Evolutionary conservation across 768 basidiomycete genomes (phyloP), one percentile per base, ranked within the genome.

Genomic region (Suillus hirtellus): DNA sequence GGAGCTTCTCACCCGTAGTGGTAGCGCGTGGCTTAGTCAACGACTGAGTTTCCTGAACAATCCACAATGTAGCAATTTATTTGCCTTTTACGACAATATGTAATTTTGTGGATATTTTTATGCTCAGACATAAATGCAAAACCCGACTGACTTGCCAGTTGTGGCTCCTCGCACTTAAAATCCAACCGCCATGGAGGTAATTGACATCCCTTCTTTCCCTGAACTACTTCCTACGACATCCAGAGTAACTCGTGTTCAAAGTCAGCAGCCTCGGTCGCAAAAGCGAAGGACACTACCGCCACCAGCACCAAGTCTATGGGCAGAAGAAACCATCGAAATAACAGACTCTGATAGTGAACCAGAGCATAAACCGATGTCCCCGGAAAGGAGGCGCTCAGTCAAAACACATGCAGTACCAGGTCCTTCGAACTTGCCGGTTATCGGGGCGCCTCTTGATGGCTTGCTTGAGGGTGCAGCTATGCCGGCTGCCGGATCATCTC

Each of bases 331-430:
- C 31, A 84, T 86, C 64, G 85, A 85, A 66, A 73, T 86, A 65
- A 77, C 81, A 1, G 85, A 87, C 68, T 82, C 83, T 27, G 83
- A 85, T 53, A 70, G 73, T 59, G 83, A 82, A 8, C 47, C 59
- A 49, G 44, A 46, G 17, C 34, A 59, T 59, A 8, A 58, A 62
- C 60, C 62, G 14, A 49, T 38, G 40, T 53, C 60, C 1, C 42
- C 61, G 4, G 66, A 62, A 31, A 63, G 38, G 35, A 60, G 19
- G 12, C 63, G 24, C 21, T 17, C 54, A 14, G 10, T 38, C 14
- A 10, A 10, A 4, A 63, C 7, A 50, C 59, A 31, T 46, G 40
- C 42, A 55, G 66, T 27, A 19, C 50, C 66, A 34, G 64, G 63
- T 24, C 60, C 66, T 10, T 63, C 68, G 14, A 52, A n/a, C 47